Evolutionary conservation across 1,139 yeast genomes (phyloP).

Genomic region (Candida anutae): DNA sequence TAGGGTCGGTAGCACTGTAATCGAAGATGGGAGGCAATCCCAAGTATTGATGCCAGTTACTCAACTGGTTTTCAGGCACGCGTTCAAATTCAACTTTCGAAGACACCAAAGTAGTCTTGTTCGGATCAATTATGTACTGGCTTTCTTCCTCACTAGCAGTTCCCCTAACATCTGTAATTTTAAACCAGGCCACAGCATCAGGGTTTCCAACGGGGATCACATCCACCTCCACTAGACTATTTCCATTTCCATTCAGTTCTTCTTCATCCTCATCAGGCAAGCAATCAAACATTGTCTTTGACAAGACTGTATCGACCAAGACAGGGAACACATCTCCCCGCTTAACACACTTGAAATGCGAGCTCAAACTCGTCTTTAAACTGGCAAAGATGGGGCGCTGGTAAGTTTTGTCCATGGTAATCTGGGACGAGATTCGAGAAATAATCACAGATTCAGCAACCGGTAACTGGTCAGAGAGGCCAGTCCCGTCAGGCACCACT

Average conservation of each 20-base stretch:
- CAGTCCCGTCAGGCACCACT: constrained; percentile 4
- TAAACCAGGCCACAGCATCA: constrained; percentile 83
- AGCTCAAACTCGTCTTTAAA: constrained; percentile 56
- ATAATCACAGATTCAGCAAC: constrained; percentile 39
- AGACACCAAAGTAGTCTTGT: constrained; percentile 59
- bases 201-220: constrained; percentile 55
- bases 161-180: constrained; percentile 39
- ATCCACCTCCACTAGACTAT: constrained; percentile 18
- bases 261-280: constrained; percentile 19
- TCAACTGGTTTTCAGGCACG: constrained; percentile 25
- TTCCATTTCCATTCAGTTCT: constrained; percentile 17
- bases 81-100: constrained; percentile 46
- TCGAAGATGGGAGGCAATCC: constrained; percentile 33
- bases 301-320: constrained; percentile 63
- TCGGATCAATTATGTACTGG: constrained; percentile 59
- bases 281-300: constrained; percentile 48
- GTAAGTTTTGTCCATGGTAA: constrained; percentile 57
- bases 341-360: constrained; percentile 48
- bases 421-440: constrained; percentile 63
- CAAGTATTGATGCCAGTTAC: constrained; percentile 39
- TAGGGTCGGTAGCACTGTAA: constrained; percentile 13
- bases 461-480: constrained; percentile 11
- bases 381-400: constrained; percentile 62
- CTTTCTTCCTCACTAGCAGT: constrained; percentile 16
- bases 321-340: constrained; percentile 68